These are phyloP conservation scores for Cordyceps javanica DNA, from an alignment of 2,329 filamentous ascomycete genomes.

Conservation along the genomic window DNA sequence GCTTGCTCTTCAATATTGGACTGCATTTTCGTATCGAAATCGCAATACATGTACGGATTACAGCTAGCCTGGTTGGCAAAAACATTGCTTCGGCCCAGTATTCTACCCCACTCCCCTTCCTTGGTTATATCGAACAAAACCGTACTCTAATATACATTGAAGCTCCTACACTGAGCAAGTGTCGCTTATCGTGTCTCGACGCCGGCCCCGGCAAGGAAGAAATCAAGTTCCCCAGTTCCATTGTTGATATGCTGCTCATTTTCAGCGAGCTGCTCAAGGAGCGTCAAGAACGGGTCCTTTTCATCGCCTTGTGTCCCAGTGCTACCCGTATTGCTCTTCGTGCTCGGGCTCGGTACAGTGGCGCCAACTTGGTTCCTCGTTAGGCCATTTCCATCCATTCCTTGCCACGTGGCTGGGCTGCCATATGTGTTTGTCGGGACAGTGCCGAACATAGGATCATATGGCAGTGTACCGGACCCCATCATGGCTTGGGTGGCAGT, in stretches of 20 bases:
- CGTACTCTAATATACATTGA: background rate
- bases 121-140: background rate
- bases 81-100: background rate
- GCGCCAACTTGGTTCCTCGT: constrained; percentile 31
- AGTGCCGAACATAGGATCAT: constrained; percentile 55
- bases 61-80: no score
- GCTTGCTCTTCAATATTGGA: no score
- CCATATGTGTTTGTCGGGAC: constrained; percentile 47
- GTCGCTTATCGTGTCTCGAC: constrained; percentile 9
- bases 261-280: constrained; percentile 77
- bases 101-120: background rate
- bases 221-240: constrained; percentile 70
- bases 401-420: constrained; percentile 47
- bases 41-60: no score
- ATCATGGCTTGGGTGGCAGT: constrained; percentile 25
- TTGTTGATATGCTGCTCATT: constrained; percentile 59
- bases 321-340: constrained; percentile 44
- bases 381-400: constrained; percentile 32
- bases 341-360: constrained; percentile 38
- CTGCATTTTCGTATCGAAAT: no score
- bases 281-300: constrained; percentile 73
- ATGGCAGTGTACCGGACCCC: constrained; percentile 21
- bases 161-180: background rate
- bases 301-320: constrained; percentile 51
- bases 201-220: constrained; percentile 50